Evolutionary conservation across 371 early-diverging fungal genomes (phyloP), one percentile per base, ranked within the genome.

Genomic region (Mucor racemosus): DNA sequence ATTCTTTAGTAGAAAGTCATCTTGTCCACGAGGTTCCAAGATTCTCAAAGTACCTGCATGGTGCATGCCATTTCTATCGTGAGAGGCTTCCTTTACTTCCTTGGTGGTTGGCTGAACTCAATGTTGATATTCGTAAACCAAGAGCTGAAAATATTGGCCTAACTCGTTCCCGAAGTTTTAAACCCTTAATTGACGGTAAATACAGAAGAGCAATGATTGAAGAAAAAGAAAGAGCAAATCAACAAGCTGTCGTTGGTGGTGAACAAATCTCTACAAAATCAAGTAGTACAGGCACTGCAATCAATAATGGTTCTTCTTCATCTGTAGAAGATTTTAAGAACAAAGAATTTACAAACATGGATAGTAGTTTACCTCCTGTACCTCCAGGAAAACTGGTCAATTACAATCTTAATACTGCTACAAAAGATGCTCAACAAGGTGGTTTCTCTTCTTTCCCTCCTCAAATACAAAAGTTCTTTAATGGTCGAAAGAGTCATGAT

Each of bases 41-140:
- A 68, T 99, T 99, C 86, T 93, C 94, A 62, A 99, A 98, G 78
- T 99, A 95, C 77, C 86, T 97, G 55, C 99, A 99, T 79, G 99
- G 98, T 70, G 89, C 91, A 19, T 76, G 75, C 44, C 76, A 79
- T 40, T 76, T 82, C 68, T 77, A 72, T 40, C 69, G 61, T 10
- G 69, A 74, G 10, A 63, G 71, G 5, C 60, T 81, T 1, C 73
- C 77, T 54, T 63, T 80, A n/a, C 35, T 77, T 10, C 74, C 78
- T 17, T 77, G 81, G 77, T 79, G 85, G 87, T 60, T 87, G 1
- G 79, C 85, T 0, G 85, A 87, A 56, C 69, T 85, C 71, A 82
- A 79, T 57, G 80, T 80, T 33, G 87, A 87, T 65, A 85, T 87
- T 55, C 79, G 84, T 48, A 87, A 87, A 58, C 85, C 87, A 6